Evolutionary conservation across 305 asterid species (phyloP).

Genomic region (Caryopteris hybrid): DNA sequence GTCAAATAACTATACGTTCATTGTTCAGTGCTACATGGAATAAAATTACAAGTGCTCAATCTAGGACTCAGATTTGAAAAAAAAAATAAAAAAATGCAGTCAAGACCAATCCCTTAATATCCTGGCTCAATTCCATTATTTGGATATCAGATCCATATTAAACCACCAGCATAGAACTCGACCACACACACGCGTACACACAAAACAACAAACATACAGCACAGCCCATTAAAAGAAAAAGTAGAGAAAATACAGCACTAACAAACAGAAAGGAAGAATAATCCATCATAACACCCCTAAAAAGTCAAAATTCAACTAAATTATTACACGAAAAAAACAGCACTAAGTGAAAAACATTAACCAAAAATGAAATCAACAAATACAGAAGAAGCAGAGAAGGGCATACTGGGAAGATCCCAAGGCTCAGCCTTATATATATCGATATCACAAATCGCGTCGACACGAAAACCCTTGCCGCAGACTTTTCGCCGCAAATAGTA

Average conservation of each 20-base stretch:
- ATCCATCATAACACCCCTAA: not conserved
- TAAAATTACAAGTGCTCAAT: not conserved
- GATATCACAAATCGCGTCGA: constrained; percentile 75
- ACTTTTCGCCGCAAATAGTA: constrained; percentile 80
- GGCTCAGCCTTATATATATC: constrained; percentile 94
- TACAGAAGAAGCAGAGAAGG: not conserved
- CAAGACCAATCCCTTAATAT: not conserved
- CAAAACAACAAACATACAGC: no score
- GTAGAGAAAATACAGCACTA: not conserved
- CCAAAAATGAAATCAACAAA: not conserved
- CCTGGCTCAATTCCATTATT: not conserved
- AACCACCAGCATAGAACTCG: not conserved
- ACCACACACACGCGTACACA: no score
- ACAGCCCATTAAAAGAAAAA: not conserved
- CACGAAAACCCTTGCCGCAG: constrained; percentile 55
- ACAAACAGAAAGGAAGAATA: not conserved
- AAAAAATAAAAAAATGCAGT: not conserved
- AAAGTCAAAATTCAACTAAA: not conserved
- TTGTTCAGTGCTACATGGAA: not conserved
- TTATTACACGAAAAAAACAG: not conserved
- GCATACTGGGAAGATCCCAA: constrained; percentile 91
- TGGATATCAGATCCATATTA: not conserved
- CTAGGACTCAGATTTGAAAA: not conserved
- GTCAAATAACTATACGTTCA: not conserved
- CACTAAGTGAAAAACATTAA: not conserved